Conservation (phyloP, 2,329 filamentous ascomycete species). For the Ustulina deusta region DNA sequence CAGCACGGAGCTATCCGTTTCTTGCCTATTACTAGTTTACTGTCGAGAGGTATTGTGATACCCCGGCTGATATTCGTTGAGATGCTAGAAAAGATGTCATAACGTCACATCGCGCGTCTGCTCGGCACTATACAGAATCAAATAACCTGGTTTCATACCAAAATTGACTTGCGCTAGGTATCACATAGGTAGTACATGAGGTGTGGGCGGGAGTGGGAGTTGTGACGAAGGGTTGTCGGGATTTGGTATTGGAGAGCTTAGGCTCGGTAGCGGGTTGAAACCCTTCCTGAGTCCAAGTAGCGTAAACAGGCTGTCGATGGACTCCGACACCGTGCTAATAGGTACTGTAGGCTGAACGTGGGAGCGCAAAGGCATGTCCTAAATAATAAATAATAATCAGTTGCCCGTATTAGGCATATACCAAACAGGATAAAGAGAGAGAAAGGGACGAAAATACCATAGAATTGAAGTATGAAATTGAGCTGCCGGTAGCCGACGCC, state of each 20-base stretch:
- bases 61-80: conserved; percentile 17
- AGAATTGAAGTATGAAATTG: background rate
- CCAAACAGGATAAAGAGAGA: background rate
- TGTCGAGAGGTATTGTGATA: conserved; percentile 3
- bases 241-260: conserved; percentile 25
- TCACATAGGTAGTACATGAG: conserved; percentile 10
- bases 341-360: background rate
- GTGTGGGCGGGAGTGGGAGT: conserved; percentile 8
- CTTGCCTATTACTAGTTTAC: conserved; percentile 8
- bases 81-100: conserved; percentile 29
- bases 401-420: background rate
- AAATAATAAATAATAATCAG: background rate
- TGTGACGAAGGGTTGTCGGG: conserved; percentile 19
- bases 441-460: background rate
- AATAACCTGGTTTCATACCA: conserved; percentile 13
- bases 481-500: background rate
- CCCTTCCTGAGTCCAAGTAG: conserved; percentile 5
- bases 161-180: background rate
- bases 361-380: background rate
- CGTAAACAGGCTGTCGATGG: conserved; percentile 1
- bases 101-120: conserved; percentile 29
- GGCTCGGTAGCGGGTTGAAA: background rate
- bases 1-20: conserved; percentile 28
- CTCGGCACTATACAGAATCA: conserved; percentile 14
- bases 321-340: conserved; percentile 16